Evolutionary conservation across 1,139 yeast species (phyloP), one percentile per base, ranked within the genome.

Genomic region (Geotrichum macrosporum): DNA sequence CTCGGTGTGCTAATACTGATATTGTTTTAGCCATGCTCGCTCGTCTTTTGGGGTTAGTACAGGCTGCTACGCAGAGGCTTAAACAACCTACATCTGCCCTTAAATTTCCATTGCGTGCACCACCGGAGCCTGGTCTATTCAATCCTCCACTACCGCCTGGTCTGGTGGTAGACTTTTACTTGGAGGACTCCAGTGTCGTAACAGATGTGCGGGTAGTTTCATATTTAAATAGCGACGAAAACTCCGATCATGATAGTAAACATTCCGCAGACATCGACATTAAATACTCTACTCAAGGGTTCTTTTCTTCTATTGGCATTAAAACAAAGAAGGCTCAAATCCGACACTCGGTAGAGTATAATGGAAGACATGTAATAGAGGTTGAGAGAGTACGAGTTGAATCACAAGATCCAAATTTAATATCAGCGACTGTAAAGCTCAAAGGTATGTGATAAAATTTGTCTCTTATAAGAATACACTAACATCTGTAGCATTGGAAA

Each of bases 381-480:
- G 57, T 62, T 41, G 76, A 71, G 43, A 67, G 68, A 44, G 53
- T 70, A 4, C 57, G 66, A 5, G 67, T 69, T 13, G 68, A 69
- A 26, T 66, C 74, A 26, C 75, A 72, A 51, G 78, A 74, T 50
- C 77, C 77, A 5, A 65, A 66, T 41, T 53, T 74, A 38, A 65
- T 74, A 18, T 68, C 74, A 27, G 68, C 73, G 4, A 60, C 68
- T 18, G 64, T 76, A 5, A 73, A 73, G 53, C 55, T 74, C 36
- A 40, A 45, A 20, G 48, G 49, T 46, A 33, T 15, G 40, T 38
- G 22, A n/a, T 12, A 18, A 15, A n/a, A n/a, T n/a, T 26, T 24
- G 18, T 24, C 35, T 16, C 12, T 31, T 26, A 36, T 12, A 15
- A 24, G n/a, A 20, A 16, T 13, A 29, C 29, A 24, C 38, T 41